A percentile compares a stretch with the other conserved stretches of the same genome.
Evolutionary conservation across 371 early-diverging fungal genomes (phyloP).

Genomic region (Mortierella sp.): DNA sequence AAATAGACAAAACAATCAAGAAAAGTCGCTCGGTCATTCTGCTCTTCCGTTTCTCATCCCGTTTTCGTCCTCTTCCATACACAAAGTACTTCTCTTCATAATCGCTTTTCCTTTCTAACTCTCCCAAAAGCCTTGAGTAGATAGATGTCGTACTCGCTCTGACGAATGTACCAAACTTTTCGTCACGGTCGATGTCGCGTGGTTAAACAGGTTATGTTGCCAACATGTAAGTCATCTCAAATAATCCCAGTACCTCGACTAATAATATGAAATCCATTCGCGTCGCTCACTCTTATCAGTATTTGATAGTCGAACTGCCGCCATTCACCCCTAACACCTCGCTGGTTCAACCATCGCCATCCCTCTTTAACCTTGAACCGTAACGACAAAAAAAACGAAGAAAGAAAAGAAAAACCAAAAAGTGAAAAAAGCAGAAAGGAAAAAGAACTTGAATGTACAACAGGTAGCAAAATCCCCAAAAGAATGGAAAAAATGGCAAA

Average conservation of each 20-base stretch:
- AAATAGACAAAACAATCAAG: background rate
- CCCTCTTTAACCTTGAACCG: too few species aligned
- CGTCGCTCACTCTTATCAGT: conserved; percentile 8
- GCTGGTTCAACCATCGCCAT: too few species aligned
- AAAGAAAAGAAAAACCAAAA: background rate
- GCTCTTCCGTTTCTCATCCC: conserved; percentile 8
- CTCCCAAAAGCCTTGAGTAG: conserved; percentile 39
- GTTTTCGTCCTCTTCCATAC: conserved; percentile 6
- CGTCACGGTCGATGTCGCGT: conserved; percentile 50
- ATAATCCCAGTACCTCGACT: conserved; percentile 15
- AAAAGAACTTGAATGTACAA: background rate
- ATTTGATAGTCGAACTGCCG: too few species aligned
- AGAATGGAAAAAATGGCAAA: conserved; percentile 30
- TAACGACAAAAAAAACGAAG: conserved; percentile 20
- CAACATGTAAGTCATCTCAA: conserved; percentile 33
- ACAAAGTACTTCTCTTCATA: conserved; percentile 42
- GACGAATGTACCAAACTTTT: conserved; percentile 58
- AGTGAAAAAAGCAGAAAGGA: background rate
- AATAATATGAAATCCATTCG: conserved; percentile 16
- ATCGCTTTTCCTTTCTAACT: conserved; percentile 53
- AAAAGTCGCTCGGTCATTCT: conserved; percentile 1
- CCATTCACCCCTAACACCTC: background rate
- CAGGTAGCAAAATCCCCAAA: background rate
- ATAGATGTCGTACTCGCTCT: conserved; percentile 52
- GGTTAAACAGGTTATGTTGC: conserved; percentile 33